These are phyloP conservation scores for Exsudoporus frostii DNA, from an alignment of 768 basidiomycete genomes.

Conservation along the genomic window DNA sequence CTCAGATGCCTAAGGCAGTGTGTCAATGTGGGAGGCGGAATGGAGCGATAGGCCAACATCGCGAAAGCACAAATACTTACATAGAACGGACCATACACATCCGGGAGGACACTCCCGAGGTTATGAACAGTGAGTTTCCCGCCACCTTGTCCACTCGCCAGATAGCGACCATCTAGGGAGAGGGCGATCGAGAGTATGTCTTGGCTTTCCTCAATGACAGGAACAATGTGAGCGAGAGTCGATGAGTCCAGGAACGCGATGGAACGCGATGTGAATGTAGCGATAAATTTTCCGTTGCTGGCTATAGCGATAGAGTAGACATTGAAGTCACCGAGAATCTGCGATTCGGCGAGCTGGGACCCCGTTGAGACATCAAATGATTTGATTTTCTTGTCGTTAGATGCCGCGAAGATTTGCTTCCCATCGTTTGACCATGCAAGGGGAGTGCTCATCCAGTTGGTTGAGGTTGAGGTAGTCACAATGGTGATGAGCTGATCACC, in stretches of 20 bases:
- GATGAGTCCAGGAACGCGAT: slow-evolving; percentile 1
- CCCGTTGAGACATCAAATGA: neutral
- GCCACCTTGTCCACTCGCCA: neutral
- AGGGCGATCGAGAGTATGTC: neutral
- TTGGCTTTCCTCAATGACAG: neutral
- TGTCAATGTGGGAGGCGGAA: neutral
- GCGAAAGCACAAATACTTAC: neutral
- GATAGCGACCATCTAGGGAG: neutral
- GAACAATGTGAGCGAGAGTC: neutral
- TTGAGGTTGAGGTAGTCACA: neutral
- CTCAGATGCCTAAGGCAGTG: neutral
- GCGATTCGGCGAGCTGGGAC: neutral
- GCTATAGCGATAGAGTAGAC: neutral
- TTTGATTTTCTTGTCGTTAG: neutral
- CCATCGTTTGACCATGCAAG: neutral
- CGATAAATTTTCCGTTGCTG: neutral
- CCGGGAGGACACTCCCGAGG: neutral
- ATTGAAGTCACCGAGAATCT: too few relatives aligned
- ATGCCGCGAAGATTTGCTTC: neutral
- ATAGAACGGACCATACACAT: slow-evolving; percentile 5
- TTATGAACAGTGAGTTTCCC: neutral
- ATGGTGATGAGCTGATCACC: neutral
- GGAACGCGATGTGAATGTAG: neutral
- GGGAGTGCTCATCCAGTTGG: neutral
- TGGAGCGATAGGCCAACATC: too few relatives aligned